phyloP scores from a whole-genome alignment of 2,329 filamentous ascomycete genomes.

The Aspergillus viridinutans region DNA sequence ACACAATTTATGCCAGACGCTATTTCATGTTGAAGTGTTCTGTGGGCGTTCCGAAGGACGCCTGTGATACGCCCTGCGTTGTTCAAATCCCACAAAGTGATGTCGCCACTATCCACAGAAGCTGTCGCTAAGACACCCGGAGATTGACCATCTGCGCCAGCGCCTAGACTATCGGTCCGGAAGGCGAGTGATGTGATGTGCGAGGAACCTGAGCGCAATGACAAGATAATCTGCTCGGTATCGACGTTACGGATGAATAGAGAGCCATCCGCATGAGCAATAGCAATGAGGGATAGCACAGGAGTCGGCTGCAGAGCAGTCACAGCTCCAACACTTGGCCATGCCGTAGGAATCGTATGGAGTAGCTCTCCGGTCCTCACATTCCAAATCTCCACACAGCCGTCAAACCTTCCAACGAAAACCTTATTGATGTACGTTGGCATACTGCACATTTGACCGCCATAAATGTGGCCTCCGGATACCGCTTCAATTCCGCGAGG shows the following conservation, averaged over 20 bases:
- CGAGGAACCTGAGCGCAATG: slow-evolving; percentile 62
- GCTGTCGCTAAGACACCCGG: slow-evolving; percentile 94
- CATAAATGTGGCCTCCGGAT: slow-evolving; percentile 63
- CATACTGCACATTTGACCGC: slow-evolving; percentile 77
- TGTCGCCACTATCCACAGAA: slow-evolving; percentile 72
- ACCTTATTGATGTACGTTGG: slow-evolving; percentile 96
- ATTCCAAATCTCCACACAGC: slow-evolving; percentile 96
- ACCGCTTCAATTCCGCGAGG: slow-evolving; percentile 54
- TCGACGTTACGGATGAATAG: slow-evolving; percentile 78
- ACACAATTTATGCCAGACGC: slow-evolving; percentile 76
- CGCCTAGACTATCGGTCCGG: slow-evolving; percentile 81
- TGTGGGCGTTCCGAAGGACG: slow-evolving; percentile 81
- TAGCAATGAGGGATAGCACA: slow-evolving; percentile 77
- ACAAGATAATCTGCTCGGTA: slow-evolving; percentile 68
- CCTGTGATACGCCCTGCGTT: slow-evolving; percentile 81
- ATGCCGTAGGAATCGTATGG: slow-evolving; percentile 79
- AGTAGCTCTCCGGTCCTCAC: slow-evolving; percentile 85
- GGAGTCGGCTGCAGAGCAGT: slow-evolving; percentile 81
- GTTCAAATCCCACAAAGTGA: slow-evolving; percentile 96
- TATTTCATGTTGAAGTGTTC: slow-evolving; percentile 51
- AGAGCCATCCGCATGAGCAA: slow-evolving; percentile 77
- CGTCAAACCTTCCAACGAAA: slow-evolving; percentile 81
- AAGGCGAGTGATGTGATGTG: slow-evolving; percentile 81
- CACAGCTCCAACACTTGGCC: slow-evolving; percentile 70
- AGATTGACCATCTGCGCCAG: slow-evolving; percentile 77